These are phyloP conservation scores for Globisporangium spinosum DNA, from an alignment of 352 stramenopile genomes.

Conservation along the genomic window DNA sequence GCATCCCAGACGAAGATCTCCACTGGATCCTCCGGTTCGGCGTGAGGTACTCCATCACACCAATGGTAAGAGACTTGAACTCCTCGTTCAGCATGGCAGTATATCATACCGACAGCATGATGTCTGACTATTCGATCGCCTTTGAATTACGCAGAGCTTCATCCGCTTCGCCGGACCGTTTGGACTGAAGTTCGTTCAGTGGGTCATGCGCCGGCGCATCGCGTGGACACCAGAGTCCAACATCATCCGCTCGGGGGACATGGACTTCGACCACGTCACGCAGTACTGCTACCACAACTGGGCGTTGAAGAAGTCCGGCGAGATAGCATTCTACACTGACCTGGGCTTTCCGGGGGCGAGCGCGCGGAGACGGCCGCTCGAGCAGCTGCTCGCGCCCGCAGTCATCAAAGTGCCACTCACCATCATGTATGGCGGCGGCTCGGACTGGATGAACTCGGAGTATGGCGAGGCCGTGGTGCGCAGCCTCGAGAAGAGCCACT, in stretches of 20 bases:
- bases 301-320: slow-evolving; percentile 62
- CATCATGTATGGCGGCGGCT: slow-evolving; percentile 73
- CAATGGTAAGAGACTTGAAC: slow-evolving; percentile 38
- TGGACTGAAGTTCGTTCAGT: slow-evolving; percentile 47
- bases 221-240: slow-evolving; percentile 62
- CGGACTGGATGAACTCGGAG: slow-evolving; percentile 79
- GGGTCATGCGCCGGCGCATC: slow-evolving; percentile 53
- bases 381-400: slow-evolving; percentile 44
- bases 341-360: slow-evolving; percentile 55
- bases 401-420: slow-evolving; percentile 67
- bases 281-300: slow-evolving; percentile 84
- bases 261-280: slow-evolving; percentile 67
- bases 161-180: slow-evolving; percentile 67
- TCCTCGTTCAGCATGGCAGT: too few species aligned
- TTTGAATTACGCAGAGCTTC: slow-evolving; percentile 31
- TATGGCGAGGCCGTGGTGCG: slow-evolving; percentile 56
- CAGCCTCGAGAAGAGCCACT: slow-evolving; percentile 52
- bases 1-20: slow-evolving; percentile 33
- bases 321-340: slow-evolving; percentile 75
- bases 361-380: slow-evolving; percentile 44
- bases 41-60: slow-evolving; percentile 51
- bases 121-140: background rate
- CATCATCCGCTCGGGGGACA: slow-evolving; percentile 66
- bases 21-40: slow-evolving; percentile 39
- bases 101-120: too few species aligned